Percentiles rank a stretch among this genome's conserved stretches.
Evolutionary conservation across 2,329 filamentous ascomycete genomes (phyloP).

Genomic region (Ilyonectria sp.): DNA sequence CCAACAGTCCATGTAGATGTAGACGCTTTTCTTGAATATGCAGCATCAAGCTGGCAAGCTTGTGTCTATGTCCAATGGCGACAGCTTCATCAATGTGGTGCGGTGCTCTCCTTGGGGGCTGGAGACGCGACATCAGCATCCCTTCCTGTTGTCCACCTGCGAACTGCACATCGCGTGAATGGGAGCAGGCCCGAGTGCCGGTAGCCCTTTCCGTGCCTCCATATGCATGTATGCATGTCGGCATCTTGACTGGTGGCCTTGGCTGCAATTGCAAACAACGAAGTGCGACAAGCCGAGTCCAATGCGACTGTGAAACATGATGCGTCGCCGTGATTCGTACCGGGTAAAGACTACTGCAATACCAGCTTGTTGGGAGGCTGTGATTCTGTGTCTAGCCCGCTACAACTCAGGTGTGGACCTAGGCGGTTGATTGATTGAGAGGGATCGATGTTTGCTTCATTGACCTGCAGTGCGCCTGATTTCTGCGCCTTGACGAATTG

Average conservation of each 20-base stretch:
- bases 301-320: conserved; percentile 26
- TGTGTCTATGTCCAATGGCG: conserved; percentile 21
- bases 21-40: conserved; percentile 27
- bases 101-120: not conserved
- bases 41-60: conserved; percentile 19
- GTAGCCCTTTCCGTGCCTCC: conserved; percentile 9
- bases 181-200: conserved; percentile 6
- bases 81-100: not conserved
- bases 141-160: conserved; percentile 22
- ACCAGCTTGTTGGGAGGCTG: conserved; percentile 5
- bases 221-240: conserved; percentile 15
- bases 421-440: not conserved
- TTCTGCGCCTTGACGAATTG: not conserved
- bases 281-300: conserved; percentile 15
- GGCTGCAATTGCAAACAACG: not conserved
- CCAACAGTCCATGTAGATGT: conserved; percentile 11
- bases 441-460: not conserved
- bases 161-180: conserved; percentile 24
- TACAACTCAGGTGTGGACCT: not conserved
- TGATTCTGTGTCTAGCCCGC: not conserved
- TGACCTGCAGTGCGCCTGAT: not conserved
- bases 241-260: conserved; percentile 10
- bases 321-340: conserved; percentile 17
- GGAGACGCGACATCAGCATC: conserved; percentile 11
- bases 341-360: conserved; percentile 16